Base-by-base conservation (phyloP, 345 rosid species). In the Aurinia saxatilis region DNA sequence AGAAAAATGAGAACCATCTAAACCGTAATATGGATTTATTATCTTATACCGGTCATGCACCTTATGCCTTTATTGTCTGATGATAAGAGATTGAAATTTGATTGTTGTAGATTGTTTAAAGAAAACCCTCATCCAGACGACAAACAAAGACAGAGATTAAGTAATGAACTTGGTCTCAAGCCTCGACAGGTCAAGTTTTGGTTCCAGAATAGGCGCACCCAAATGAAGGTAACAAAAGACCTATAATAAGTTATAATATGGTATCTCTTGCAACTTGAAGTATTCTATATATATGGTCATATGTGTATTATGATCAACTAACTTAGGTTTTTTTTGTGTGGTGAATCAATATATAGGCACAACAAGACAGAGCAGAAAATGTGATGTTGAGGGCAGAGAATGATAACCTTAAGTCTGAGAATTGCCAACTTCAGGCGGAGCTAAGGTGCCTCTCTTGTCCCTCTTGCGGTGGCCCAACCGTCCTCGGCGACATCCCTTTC, bases 181-280 rank as follows among this genome's bases (percentile, higher is more conserved):
- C 96, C 99, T 30, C 85, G 95, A 25, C 97, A 95, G 76, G 96
- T 95, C 70, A 95, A 95, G 86, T 95, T 95, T 63, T 90, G 97
- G 99, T 95, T 90, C 77, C 99, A 95, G 77, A 95, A 90, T 74
- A 83, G 91, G 10, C 95, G 99, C 39, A 95, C 99, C 50, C 99
- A 95, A 66, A 77, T 84, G 90, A 95, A 95, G 97, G 99, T 92
- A 48, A 47, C 18, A n/a, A n/a, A n/a, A n/a, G n/a, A n/a, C n/a
- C n/a, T n/a, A n/a, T n/a, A n/a, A n/a, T n/a, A n/a, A n/a, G n/a
- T n/a, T n/a, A n/a, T n/a, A n/a, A n/a, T n/a, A n/a, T n/a, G n/a
- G n/a, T n/a, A n/a, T n/a, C n/a, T n/a, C n/a, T n/a, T n/a, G n/a
- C n/a, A n/a, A n/a, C n/a, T n/a, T n/a, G n/a, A n/a, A n/a, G n/a